These are phyloP conservation scores for Cryoendolithus antarcticus DNA, from an alignment of 2,329 filamentous ascomycete genomes.

Conservation along the genomic window DNA sequence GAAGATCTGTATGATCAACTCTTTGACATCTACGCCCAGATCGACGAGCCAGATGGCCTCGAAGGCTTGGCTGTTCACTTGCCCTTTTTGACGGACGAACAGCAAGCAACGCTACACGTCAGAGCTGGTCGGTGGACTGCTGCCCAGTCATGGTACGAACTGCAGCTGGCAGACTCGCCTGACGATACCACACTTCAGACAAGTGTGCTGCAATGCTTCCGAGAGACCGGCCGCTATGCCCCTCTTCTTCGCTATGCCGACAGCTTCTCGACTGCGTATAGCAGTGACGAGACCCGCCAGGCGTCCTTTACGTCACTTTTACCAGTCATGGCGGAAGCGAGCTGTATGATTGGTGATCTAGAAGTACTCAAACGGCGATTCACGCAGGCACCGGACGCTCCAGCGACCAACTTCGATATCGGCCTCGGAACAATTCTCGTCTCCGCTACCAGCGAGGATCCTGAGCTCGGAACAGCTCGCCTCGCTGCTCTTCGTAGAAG, in stretches of 20 bases:
- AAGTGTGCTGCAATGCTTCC: constrained; percentile 75
- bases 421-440: constrained; percentile 59
- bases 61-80: constrained; percentile 87
- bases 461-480: constrained; percentile 42
- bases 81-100: constrained; percentile 76
- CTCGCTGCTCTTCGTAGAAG: constrained; percentile 56
- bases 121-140: constrained; percentile 90
- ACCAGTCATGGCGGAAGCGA: constrained; percentile 78
- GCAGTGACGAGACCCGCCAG: constrained; percentile 27
- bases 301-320: constrained; percentile 26
- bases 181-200: constrained; percentile 65
- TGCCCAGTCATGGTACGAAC: constrained; percentile 95
- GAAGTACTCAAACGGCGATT: constrained; percentile 55
- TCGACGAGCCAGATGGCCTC: constrained; percentile 93
- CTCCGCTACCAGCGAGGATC: constrained; percentile 41
- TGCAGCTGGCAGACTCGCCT: constrained; percentile 69
- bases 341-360: constrained; percentile 83
- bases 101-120: constrained; percentile 83
- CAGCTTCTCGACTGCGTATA: constrained; percentile 43
- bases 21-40: constrained; percentile 90
- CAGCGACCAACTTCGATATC: constrained; percentile 63
- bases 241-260: constrained; percentile 71
- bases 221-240: constrained; percentile 81
- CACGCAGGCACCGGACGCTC: constrained; percentile 6
- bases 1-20: constrained; percentile 52